phyloP scores from a whole-genome alignment of 306 rosid genomes.

The Sesbania bispinosa region DNA sequence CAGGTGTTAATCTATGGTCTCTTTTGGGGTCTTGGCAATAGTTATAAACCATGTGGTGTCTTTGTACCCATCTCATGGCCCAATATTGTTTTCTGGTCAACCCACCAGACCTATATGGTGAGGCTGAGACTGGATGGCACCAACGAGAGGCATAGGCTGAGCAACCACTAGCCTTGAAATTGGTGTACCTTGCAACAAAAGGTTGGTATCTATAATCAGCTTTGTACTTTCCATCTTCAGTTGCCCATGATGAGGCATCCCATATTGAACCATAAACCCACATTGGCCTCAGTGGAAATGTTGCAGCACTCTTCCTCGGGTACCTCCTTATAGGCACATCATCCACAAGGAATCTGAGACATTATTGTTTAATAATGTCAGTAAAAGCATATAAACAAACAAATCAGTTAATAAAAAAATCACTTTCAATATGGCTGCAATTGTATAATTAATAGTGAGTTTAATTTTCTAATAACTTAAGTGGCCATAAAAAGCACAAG shows the following conservation, averaged over 20 bases:
- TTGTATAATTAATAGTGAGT: background rate
- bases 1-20: conserved; percentile 84
- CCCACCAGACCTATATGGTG: conserved; percentile 81
- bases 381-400: background rate
- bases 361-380: conserved; percentile 3
- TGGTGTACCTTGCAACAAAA: conserved; percentile 69
- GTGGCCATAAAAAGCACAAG: background rate
- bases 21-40: conserved; percentile 78
- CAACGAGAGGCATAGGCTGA: conserved; percentile 61
- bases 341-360: conserved; percentile 84
- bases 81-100: conserved; percentile 52
- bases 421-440: background rate
- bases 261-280: conserved; percentile 97
- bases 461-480: background rate
- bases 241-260: conserved; percentile 99
- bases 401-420: background rate
- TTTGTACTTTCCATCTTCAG: conserved; percentile 95
- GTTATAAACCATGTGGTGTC: conserved; percentile 70
- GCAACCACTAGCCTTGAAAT: conserved; percentile 86
- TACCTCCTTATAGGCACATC: conserved; percentile 96
- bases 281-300: conserved; percentile 92
- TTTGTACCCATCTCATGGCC: conserved; percentile 86
- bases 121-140: conserved; percentile 74
- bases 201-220: conserved; percentile 93
- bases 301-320: conserved; percentile 58